These are phyloP conservation scores for Kalanchoe fedtschenkoi DNA, from an alignment of 164 flowering plant genomes.

Conservation along the genomic window DNA sequence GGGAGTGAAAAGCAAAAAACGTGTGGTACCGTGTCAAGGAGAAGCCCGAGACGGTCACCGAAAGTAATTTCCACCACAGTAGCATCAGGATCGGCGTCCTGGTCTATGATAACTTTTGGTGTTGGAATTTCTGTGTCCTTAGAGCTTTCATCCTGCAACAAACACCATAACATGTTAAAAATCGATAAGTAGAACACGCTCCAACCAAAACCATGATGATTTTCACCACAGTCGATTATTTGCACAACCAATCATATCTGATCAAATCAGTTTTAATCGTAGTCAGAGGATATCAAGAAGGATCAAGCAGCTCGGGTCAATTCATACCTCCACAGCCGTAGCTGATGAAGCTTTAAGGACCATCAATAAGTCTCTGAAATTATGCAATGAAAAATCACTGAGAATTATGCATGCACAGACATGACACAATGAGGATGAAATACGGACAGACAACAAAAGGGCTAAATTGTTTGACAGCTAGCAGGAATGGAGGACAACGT, in stretches of 20 bases:
- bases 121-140: constrained; percentile 63
- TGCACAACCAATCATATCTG: not conserved
- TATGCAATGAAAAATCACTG: not conserved
- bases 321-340: constrained; percentile 61
- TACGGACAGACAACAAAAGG: not conserved
- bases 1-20: not conserved
- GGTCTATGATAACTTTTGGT: constrained; percentile 84
- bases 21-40: constrained; percentile 69
- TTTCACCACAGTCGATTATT: not conserved
- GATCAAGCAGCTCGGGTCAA: not conserved
- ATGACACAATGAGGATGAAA: not conserved
- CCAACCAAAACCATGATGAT: too few species aligned
- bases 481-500: too few species aligned
- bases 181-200: not conserved
- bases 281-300: too few species aligned
- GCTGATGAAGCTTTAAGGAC: constrained; percentile 41
- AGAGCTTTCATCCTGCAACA: constrained; percentile 51
- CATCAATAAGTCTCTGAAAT: constrained; percentile 36
- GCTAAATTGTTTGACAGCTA: too few species aligned
- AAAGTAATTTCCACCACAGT: constrained; percentile 90
- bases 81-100: constrained; percentile 90
- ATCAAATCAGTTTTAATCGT: not conserved
- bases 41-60: constrained; percentile 95
- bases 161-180: too few species aligned
- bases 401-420: not conserved